Base-by-base conservation (phyloP, 1,284 basidiomycete species). In the Phellopilus nigrolimitatus region DNA sequence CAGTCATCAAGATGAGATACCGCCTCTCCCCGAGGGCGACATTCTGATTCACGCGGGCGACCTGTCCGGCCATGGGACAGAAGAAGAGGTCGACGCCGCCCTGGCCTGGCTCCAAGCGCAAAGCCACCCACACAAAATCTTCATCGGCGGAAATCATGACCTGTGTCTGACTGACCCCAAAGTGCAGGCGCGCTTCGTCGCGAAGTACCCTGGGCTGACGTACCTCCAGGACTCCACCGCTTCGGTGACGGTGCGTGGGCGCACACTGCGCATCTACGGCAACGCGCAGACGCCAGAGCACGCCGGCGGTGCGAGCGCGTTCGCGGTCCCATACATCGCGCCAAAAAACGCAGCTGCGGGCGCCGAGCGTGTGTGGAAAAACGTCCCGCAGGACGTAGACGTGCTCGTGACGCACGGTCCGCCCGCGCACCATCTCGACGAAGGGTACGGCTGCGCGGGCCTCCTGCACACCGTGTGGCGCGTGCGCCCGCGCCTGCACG, bases 141-240 rank as follows among this genome's bases (percentile, higher is more conserved):
- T 71, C 62, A 68, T 73, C 17, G 71, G 67, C 22, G 71, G 71
- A 9, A 72, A 72, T 55, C 71, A 73, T 56, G 71, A 73, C 49
- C 31, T 27, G 13, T 56, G 39, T n/a, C 61, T 72, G n/a, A 12
- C 17, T 10, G 28, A 27, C 25, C n/a, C n/a, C 24, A 25, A 28
- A 25, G 15, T n/a, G n/a, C 25, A 15, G n/a, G 21, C 9, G 9
- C 10, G 10, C n/a, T 15, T 5, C 9, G 4, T 24, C 4, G 12
- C 25, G 42, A 25, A 30, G 42, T 44, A 44, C 25, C 60, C 61
- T 12, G 51, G 47, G 28, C 54, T 69, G 2, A 65, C 56, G 7
- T 67, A 65, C 51, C 64, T 71, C 52, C 46, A 67, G 36, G 37
- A 15, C 19, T 6, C 6, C 37, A 6, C 19, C 37, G 15, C 19